Percentiles rank a stretch among this genome's conserved stretches.
Evolutionary conservation across 2,329 filamentous ascomycete genomes (phyloP).

Genomic region (Ceratocystis eucalypticola): DNA sequence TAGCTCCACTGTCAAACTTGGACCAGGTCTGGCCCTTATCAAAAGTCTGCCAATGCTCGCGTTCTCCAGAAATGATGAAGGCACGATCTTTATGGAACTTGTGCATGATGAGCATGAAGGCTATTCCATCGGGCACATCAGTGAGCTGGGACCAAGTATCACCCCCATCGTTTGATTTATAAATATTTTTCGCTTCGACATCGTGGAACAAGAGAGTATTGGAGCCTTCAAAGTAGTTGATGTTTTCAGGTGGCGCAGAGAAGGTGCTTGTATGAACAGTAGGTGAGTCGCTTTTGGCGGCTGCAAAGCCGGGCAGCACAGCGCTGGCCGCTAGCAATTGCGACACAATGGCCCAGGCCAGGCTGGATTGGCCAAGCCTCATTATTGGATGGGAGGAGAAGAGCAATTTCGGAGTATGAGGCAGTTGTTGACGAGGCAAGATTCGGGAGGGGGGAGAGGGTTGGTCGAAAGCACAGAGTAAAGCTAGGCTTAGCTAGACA

Average conservation of each 20-base stretch:
- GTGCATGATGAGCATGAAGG: conserved; percentile 57
- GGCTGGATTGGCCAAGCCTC: conserved; percentile 13
- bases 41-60: conserved; percentile 67
- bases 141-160: conserved; percentile 57
- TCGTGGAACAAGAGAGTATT: conserved; percentile 70
- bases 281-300: conserved; percentile 48
- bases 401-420: neutral
- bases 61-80: conserved; percentile 58
- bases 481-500: neutral
- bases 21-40: conserved; percentile 75
- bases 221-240: conserved; percentile 87
- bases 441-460: neutral
- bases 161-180: conserved; percentile 70
- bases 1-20: conserved; percentile 50
- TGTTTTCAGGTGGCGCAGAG: conserved; percentile 48
- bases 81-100: conserved; percentile 66
- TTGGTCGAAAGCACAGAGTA: neutral
- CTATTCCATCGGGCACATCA: conserved; percentile 49
- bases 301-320: conserved; percentile 11
- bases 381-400: conserved; percentile 2
- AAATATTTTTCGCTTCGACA: conserved; percentile 47
- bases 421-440: neutral
- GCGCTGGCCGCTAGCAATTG: conserved; percentile 15
- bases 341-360: conserved; percentile 14
- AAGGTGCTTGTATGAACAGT: conserved; percentile 52